Evolutionary conservation across 2,329 filamentous ascomycete species (phyloP).

Genomic region (Endoconidiophora laricicola): DNA sequence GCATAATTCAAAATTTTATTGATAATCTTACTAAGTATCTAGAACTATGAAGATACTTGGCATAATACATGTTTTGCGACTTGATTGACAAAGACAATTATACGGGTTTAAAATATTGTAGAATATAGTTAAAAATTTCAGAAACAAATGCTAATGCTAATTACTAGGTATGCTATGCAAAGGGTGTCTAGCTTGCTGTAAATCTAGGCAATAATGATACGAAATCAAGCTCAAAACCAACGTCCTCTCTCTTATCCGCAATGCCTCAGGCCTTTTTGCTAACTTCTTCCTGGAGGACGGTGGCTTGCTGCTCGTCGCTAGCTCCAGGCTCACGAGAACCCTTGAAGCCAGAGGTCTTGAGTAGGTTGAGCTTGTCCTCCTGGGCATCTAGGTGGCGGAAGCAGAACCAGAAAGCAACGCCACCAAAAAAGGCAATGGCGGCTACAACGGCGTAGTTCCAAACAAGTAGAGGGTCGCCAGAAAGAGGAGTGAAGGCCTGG

Average conservation of each 20-base stretch:
- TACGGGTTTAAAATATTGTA: too few relatives aligned
- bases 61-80: too few relatives aligned
- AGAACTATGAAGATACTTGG: too few relatives aligned
- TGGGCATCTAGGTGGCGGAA: conserved; percentile 47
- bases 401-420: conserved; percentile 49
- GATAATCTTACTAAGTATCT: too few relatives aligned
- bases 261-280: conserved; percentile 7
- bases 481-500: conserved; percentile 48
- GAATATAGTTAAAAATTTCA: neutral
- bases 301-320: conserved; percentile 10
- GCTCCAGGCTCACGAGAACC: conserved; percentile 24
- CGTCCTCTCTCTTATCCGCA: neutral
- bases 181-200: neutral
- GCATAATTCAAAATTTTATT: too few relatives aligned
- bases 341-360: conserved; percentile 28
- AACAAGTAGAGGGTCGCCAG: conserved; percentile 46
- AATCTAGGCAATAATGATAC: neutral
- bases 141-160: neutral
- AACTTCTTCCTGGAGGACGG: conserved; percentile 1
- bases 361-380: conserved; percentile 54
- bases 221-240: neutral
- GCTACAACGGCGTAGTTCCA: conserved; percentile 57
- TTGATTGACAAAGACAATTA: too few relatives aligned
- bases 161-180: neutral
- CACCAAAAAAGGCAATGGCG: conserved; percentile 44